Evolutionary conservation across 116 monocot genomes (phyloP), one percentile per base, ranked within the genome.

Genomic region (Zostera marina): DNA sequence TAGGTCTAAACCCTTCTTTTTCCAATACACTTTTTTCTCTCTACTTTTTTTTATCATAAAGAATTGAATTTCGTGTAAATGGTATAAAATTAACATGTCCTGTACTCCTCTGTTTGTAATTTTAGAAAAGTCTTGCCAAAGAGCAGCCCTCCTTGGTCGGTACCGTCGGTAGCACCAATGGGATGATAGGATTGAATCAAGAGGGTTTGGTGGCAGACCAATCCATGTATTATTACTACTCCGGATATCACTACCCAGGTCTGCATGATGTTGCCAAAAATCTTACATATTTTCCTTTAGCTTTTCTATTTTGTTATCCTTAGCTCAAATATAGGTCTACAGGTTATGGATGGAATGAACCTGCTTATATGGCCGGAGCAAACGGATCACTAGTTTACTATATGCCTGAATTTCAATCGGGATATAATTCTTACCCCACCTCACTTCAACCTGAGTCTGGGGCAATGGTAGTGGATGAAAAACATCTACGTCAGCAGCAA

Each of bases 71-170:
- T 9, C 17, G 49, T 51, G 8, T 16, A 8, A 7, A n/a, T n/a
- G n/a, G n/a, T n/a, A n/a, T n/a, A n/a, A n/a, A n/a, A 9, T 19
- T 51, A 21, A 51, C 49, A 42, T 20, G 6, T n/a, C 26, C 11
- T 44, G 9, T 16, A n/a, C n/a, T n/a, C n/a, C n/a, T n/a, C n/a
- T n/a, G 14, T 14, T 58, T 56, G n/a, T 56, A 25, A 20, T 40
- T 44, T 63, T 4, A 26, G 14, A 22, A 82, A 77, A 48, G 55
- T 65, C 64, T 65, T 47, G 22, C 56, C 22, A 87, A 74, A 67
- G 87, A 73, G 42, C 81, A 70, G 41, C 72, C 68, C 55, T 92
- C 92, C 22, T 79, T 78, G 1, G 80, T 60, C 9, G 74, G 78
- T 44, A 74, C 74, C 11, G 43, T 68, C 22, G 61, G 77, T 51